phyloP scores from a whole-genome alignment of 352 stramenopile species.

The Pythium graminicola region DNA sequence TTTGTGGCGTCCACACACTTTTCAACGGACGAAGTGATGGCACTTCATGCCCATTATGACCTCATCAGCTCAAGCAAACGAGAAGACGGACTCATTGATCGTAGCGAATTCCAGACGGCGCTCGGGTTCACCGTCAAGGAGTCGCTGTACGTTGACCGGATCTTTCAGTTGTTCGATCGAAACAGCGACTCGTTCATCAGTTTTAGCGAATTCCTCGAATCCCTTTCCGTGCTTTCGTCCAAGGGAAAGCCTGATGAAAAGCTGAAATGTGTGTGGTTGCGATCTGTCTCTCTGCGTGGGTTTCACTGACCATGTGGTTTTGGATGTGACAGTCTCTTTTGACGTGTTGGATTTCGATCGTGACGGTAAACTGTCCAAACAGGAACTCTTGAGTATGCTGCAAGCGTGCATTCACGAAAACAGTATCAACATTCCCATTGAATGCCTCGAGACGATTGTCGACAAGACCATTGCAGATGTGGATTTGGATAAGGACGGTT shows the following conservation, averaged over 20 bases:
- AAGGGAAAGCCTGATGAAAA: slow-evolving; percentile 63
- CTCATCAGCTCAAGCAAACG: slow-evolving; percentile 56
- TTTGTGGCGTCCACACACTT: slow-evolving; percentile 48
- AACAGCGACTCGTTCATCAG: slow-evolving; percentile 78
- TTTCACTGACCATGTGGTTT: neutral
- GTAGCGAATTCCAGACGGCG: slow-evolving; percentile 71
- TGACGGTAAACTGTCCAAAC: slow-evolving; percentile 63
- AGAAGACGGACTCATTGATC: slow-evolving; percentile 69
- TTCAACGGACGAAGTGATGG: slow-evolving; percentile 48
- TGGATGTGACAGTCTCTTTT: slow-evolving; percentile 49
- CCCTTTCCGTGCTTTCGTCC: slow-evolving; percentile 62
- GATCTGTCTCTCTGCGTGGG: neutral
- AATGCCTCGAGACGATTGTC: slow-evolving; percentile 57
- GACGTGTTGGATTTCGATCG: slow-evolving; percentile 68
- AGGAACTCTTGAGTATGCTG: slow-evolving; percentile 65
- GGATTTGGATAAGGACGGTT: slow-evolving; percentile 55
- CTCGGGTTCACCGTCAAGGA: slow-evolving; percentile 73
- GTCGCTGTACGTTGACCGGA: slow-evolving; percentile 76
- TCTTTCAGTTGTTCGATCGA: slow-evolving; percentile 73
- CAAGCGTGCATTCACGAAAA: slow-evolving; percentile 71
- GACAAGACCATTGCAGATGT: slow-evolving; percentile 67
- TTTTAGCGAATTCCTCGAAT: slow-evolving; percentile 74
- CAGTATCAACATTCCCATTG: slow-evolving; percentile 61
- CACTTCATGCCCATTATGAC: slow-evolving; percentile 56
- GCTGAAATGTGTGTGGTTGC: slow-evolving; percentile 48